Evolutionary conservation across 495 filamentous ascomycete species (phyloP).

Genomic region (Talaromyces stipitatus): DNA sequence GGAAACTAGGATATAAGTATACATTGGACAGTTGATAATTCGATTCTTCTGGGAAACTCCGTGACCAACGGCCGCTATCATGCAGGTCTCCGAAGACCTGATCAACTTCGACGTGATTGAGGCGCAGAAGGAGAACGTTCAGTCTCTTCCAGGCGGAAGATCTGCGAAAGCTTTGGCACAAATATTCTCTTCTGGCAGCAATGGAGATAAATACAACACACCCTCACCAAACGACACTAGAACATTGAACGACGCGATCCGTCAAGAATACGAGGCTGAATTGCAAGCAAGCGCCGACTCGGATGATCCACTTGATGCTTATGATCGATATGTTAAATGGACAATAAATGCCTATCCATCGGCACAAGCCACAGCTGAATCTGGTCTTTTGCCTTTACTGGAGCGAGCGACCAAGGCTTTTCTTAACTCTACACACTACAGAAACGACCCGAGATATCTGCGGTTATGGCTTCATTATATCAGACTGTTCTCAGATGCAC

Average conservation of each 20-base stretch:
- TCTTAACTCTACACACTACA: conserved; percentile 75
- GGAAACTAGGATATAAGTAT: not conserved
- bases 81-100: conserved; percentile 49
- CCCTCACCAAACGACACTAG: conserved; percentile 62
- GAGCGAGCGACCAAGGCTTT: conserved; percentile 91
- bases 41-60: not conserved
- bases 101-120: conserved; percentile 97
- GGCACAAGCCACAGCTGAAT: conserved; percentile 83
- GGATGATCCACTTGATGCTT: conserved; percentile 92
- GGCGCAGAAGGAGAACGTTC: conserved; percentile 94
- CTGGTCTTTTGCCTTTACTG: conserved; percentile 77
- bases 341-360: conserved; percentile 91
- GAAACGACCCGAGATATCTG: conserved; percentile 88
- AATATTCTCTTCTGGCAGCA: conserved; percentile 60
- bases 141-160: conserved; percentile 81
- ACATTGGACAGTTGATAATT: not conserved
- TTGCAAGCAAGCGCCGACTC: conserved; percentile 69
- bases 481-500: conserved; percentile 81
- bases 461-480: conserved; percentile 94
- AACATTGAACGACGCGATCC: conserved; percentile 67
- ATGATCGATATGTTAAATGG: conserved; percentile 96
- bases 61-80: conserved; percentile 19
- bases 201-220: conserved; percentile 35
- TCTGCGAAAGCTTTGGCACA: conserved; percentile 85
- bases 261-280: conserved; percentile 82